Base-by-base conservation (phyloP, 257 asterid species). In the Solanum medicagineum region DNA sequence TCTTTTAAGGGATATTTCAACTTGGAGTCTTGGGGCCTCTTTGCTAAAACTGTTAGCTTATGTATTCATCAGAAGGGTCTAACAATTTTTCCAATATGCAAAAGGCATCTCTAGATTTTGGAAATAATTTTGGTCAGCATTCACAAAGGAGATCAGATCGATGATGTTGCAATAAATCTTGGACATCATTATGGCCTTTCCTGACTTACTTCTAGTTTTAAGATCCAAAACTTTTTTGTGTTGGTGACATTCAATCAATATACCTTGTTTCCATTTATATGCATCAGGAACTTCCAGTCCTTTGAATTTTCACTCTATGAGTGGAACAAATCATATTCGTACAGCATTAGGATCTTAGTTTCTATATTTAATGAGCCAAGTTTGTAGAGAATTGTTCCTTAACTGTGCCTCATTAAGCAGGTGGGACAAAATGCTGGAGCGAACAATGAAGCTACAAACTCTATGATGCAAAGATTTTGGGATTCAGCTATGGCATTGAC, bases 401-500 rank as follows among this genome's bases (percentile, higher is more conserved):
- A 47, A 81, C 68, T 19, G 42, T 42, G 73, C 80, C 83, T 62
- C 83, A 75, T 85, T 81, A 11, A 85, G 51, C 86, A 97, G 99
- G 98, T 95, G 86, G 98, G 98, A 77, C 93, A 84, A 89, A 87
- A 92, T 86, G 92, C 93, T 82, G 99, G 97, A 87, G 90, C 81
- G 19, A 90, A 81, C 68, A 89, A 88, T 56, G 99, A 97, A 90
- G 89, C 97, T 81, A 89, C 98, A 82, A 94, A 87, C 87, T 85
- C 89, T 75, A 89, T 95, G 99, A 92, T 97, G 94, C 99, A 95
- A 88, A 97, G 87, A 44, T 95, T 97, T 86, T 97, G 98, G 98
- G 99, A 97, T 91, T 94, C 98, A 57, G 99, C 99, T 12, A 94
- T 97, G 93, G 97, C 95, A 40, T 89, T 93, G 86, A 85, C 90